Evolutionary conservation across 2,329 filamentous ascomycete species (phyloP).

Genomic region (Fusarium sp.): DNA sequence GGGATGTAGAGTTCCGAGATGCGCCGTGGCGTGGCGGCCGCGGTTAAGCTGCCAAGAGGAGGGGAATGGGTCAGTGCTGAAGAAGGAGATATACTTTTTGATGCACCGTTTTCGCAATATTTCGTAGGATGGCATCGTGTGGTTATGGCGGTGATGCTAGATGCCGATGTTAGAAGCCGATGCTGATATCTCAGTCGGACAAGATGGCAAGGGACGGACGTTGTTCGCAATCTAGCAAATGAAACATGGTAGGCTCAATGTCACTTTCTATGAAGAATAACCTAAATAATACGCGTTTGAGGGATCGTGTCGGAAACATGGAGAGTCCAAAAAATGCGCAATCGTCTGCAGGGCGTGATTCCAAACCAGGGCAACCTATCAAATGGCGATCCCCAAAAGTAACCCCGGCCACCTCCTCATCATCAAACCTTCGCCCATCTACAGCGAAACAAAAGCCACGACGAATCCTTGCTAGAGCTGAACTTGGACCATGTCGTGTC

Average conservation of each 20-base stretch:
- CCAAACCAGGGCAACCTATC: conserved; percentile 6
- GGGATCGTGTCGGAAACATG: neutral
- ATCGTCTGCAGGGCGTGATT: neutral
- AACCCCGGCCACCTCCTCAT: neutral
- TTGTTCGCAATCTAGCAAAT: neutral
- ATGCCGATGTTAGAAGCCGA: neutral
- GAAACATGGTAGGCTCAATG: neutral
- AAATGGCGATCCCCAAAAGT: neutral
- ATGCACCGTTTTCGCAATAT: neutral
- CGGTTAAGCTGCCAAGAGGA: neutral
- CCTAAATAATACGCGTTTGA: neutral
- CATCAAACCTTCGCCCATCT: neutral
- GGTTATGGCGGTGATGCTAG: neutral
- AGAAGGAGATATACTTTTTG: neutral
- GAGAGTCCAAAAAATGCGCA: neutral
- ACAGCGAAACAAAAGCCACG: neutral
- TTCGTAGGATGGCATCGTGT: neutral
- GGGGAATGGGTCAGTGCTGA: neutral
- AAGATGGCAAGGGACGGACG: neutral
- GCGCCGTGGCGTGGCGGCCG: neutral
- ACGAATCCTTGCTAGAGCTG: too few species aligned
- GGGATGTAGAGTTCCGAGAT: neutral
- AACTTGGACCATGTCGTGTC: conserved; percentile 16
- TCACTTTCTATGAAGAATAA: neutral
- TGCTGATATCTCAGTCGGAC: neutral